Evolutionary conservation across 805 yeast genomes (phyloP), one percentile per base, ranked within the genome.

Genomic region (Blastobotrys terrestris): DNA sequence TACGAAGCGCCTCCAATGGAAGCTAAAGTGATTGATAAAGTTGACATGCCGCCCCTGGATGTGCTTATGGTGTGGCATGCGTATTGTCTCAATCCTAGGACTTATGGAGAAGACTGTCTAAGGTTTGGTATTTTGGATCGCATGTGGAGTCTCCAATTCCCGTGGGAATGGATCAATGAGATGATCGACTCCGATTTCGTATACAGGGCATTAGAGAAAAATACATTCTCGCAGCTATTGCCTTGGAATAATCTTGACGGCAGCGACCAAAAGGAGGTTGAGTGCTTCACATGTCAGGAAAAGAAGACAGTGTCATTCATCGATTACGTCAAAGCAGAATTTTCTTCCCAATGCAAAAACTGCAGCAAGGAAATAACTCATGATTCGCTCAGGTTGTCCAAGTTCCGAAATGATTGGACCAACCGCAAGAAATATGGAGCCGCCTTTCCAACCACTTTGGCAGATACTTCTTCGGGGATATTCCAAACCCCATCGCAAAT

Each of bases 51-150:
- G 18, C 62, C 62, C 1, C 8, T 58, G 11, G 63, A 60, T 46
- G 59, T 60, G 31, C 52, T 60, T 16, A 60, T 60, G 63, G 55
- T 60, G 13, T 60, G 61, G 61, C 63, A 60, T 47, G 48, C 61
- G 7, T 59, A 53, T 41, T 49, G 57, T 55, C 53, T 58, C 47
- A 58, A 58, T 50, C 63, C 63, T 16, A 40, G 50, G 16, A 51
- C 52, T 13, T 60, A 53, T 42, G 49, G 55, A 48, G 58, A 56
- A 22, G 63, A 60, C 44, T 54, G 58, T 39, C 21, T 53, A 5
- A 50, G 53, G 14, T 20, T 39, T 4, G 43, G 50, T 15, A 26
- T 26, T 26, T 14, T 31, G 15, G 19, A 20, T 11, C 4, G 21
- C 16, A 5, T 53, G 14, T 53, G 55, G 54, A n/a, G 11, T 6